phyloP scores from a whole-genome alignment of 441 rosid species.

The Flueggea neowawraea region DNA sequence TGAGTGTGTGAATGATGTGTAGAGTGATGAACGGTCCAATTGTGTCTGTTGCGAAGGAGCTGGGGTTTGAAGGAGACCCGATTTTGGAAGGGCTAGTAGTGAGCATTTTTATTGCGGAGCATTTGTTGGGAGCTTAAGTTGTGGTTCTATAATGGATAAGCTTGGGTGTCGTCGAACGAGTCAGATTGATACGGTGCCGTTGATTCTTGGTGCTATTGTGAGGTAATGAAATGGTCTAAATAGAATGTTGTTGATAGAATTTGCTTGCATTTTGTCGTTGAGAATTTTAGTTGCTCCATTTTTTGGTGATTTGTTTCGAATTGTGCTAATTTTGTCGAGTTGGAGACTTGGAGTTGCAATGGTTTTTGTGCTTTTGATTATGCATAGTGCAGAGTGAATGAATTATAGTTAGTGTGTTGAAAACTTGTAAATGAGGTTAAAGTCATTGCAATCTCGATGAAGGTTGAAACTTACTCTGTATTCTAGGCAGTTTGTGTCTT shows the following conservation, averaged over 20 bases:
- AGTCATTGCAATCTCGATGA: too few relatives aligned
- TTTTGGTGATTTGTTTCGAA: too few relatives aligned
- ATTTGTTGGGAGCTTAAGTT: constrained; percentile 67
- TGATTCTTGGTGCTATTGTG: constrained; percentile 62
- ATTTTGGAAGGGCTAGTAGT: constrained; percentile 78
- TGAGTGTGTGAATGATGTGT: constrained; percentile 16
- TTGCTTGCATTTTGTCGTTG: background rate
- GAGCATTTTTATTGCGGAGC: constrained; percentile 79
- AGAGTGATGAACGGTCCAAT: constrained; percentile 88
- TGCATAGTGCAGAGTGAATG: too few relatives aligned
- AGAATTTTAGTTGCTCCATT: too few relatives aligned
- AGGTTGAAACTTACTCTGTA: too few relatives aligned
- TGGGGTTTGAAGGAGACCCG: constrained; percentile 72
- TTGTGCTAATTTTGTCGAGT: too few relatives aligned
- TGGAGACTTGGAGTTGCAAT: too few relatives aligned
- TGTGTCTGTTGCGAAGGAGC: constrained; percentile 66
- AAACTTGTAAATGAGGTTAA: too few relatives aligned
- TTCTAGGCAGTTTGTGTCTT: too few relatives aligned
- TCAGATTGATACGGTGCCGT: constrained; percentile 54
- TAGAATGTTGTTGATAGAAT: background rate
- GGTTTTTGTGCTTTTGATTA: too few relatives aligned
- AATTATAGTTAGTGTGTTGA: too few relatives aligned
- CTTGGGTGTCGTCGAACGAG: constrained; percentile 67
- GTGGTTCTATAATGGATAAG: constrained; percentile 54
- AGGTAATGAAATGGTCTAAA: constrained; percentile 33